Percentiles rank a stretch among this genome's conserved stretches.
Evolutionary conservation across 2,329 filamentous ascomycete species (phyloP).

Genomic region (Fusarium sp.): DNA sequence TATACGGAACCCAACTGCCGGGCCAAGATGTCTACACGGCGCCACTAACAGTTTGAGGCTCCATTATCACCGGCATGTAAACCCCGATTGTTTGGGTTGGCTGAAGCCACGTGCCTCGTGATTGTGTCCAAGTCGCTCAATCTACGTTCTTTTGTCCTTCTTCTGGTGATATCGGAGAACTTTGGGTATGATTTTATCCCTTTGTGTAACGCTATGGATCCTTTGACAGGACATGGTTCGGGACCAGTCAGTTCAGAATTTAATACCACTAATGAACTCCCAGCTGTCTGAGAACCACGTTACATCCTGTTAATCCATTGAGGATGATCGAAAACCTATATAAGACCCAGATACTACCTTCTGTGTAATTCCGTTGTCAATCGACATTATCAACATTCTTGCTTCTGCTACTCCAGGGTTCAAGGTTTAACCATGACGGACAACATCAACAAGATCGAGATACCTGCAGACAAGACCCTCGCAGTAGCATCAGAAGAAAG

Average conservation of each 20-base stretch:
- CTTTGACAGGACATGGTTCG: neutral
- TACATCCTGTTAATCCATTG: neutral
- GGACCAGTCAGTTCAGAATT: accelerated
- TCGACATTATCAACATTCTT: neutral
- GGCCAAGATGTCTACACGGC: neutral
- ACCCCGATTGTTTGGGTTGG: neutral
- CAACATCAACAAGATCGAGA: neutral
- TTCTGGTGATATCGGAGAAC: neutral
- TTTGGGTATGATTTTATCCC: neutral
- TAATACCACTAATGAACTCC: neutral
- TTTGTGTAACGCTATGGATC: no score
- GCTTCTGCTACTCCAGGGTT: accelerated
- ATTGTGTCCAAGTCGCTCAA: neutral
- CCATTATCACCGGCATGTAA: neutral
- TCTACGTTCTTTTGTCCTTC: accelerated
- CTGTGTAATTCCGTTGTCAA: no score
- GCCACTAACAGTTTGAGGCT: neutral
- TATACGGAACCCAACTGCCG: neutral
- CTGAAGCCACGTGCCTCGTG: neutral
- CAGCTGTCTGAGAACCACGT: accelerated
- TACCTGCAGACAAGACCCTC: neutral
- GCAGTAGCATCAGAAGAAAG: neutral
- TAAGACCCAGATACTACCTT: neutral
- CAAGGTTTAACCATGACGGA: accelerated
- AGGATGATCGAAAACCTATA: accelerated